These are phyloP conservation scores for Emergomyces orientalis DNA, from an alignment of 2,329 filamentous ascomycete species.

Conservation along the genomic window DNA sequence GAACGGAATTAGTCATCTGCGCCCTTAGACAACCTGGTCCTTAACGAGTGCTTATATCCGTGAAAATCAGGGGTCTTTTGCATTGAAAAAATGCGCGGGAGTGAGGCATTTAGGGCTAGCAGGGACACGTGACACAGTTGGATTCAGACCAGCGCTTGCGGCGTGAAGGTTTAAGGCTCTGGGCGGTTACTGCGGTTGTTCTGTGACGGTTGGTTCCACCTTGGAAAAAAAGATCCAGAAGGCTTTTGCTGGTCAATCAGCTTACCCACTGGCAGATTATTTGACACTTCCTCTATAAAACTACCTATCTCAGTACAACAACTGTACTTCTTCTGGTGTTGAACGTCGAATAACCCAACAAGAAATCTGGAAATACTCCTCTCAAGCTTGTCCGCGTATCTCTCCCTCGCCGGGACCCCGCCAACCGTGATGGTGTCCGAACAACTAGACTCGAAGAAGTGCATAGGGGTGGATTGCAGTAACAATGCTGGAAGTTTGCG, in stretches of 20 bases:
- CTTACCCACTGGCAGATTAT: background rate
- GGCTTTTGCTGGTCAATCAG: background rate
- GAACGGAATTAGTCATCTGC: background rate
- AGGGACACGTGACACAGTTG: background rate
- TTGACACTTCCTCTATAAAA: background rate
- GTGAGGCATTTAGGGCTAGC: too few species aligned
- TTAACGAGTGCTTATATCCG: background rate
- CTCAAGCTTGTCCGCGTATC: background rate
- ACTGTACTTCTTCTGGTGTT: background rate
- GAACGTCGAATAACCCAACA: background rate
- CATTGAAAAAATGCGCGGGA: too few species aligned
- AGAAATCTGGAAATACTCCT: background rate
- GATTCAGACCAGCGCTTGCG: too few species aligned
- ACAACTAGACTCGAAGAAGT: slow-evolving; percentile 40
- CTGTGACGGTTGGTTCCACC: background rate
- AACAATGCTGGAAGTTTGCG: slow-evolving; percentile 81
- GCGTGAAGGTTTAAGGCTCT: background rate
- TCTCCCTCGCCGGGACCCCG: background rate
- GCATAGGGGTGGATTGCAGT: slow-evolving; percentile 70
- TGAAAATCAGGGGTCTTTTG: too few species aligned
- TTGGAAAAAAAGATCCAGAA: background rate
- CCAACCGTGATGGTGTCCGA: slow-evolving; percentile 20
- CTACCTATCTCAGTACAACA: background rate
- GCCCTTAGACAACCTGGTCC: background rate
- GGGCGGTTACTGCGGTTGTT: background rate